Evolutionary conservation across 1,284 basidiomycete species (phyloP), one percentile per base, ranked within the genome.

Genomic region (Pseudozyma sp.): DNA sequence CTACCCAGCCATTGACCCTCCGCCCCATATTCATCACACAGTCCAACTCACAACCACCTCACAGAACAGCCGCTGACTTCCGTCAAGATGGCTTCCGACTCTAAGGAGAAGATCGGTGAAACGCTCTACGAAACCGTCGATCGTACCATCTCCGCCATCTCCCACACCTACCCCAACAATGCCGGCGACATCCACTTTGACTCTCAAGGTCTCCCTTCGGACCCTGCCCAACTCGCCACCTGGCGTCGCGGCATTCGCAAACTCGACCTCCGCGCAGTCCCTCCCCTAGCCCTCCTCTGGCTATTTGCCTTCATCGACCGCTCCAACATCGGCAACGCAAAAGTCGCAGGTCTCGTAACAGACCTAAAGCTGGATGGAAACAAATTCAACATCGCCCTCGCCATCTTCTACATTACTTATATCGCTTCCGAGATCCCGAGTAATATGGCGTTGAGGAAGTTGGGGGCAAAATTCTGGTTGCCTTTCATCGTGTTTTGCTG

Each of bases 401-500:
- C 70, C 45, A 67, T 80, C 52, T 80, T 78, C 50, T 80, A 77
- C 62, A 61, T 78, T 25, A 67, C 62, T 3, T 80, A 77, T 56
- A 67, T 80, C 36, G 47, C 68, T 11, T 36, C 42, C 36, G 77
- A 79, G 45, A 78, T 86, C 18, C 85, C 84, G 14, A 82, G 80
- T 45, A 86, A 85, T 63, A 72, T 86, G 39, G 40, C 83, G 36
- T 64, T 86, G 55, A 79, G 83, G 44, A 72, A 70, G 48, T 47
- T 85, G 10, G 79, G 80, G 3, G 82, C 84, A 14, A 72, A 78
- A 55, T 65, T 70, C 52, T 75, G 67, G 71, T 50, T 91, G 5
- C 89, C 90, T 2, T 87, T 87, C 4, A 80, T 90, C 14, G 89
- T 89, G 5, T 83, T 91, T 5, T 74, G 86, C 1, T 91, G 89